Base-by-base conservation (phyloP, 345 rosid species). In the Citrus glauca region DNA sequence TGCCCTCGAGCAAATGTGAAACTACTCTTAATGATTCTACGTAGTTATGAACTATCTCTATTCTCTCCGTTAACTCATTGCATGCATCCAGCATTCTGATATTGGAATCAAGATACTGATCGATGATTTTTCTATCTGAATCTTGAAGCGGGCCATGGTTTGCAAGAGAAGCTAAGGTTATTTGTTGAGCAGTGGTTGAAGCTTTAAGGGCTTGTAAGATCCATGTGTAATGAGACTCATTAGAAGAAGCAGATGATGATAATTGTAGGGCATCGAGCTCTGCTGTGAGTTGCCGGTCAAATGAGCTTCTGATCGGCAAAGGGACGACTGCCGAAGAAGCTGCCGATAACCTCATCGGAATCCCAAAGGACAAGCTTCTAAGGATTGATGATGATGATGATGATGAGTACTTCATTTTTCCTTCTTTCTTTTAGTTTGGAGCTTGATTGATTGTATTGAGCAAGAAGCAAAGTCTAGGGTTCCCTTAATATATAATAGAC, bases 181-280 rank as follows among this genome's bases (percentile, higher is more conserved):
- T 50, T 50, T 75, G 32, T 33, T 64, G 78, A 16, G 71, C 56
- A 28, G 71, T 19, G 20, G 24, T 48, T 24, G 78, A 65, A 19
- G 50, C 71, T 8, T 48, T 56, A 16, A 75, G 78, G 32, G 78
- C 78, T 10, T 75, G 61, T 9, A 75, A 50, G 62, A 75, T n/a
- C 59, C 69, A 73, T 45, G 6, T 28, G 37, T 30, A 5, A 4
- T 22, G 42, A 28, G 27, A 17, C 14, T 70, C 7, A 48, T 28
- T 11, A 19, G 38, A 64, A 32, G 14, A 17, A 17, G 33, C 25
- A 17, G 57, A 17, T 53, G 56, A 14, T 32, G 71, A 30, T 32
- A 32, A n/a, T 45, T 30, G 78, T 14, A 65, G 9, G 16, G 48
- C 42, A 7, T 28, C 24, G 7, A 60, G 50, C 27, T 53, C 62